Evolutionary conservation across 23 red algal genomes (phyloP).

Genomic region (Cyanidium caldarium): DNA sequence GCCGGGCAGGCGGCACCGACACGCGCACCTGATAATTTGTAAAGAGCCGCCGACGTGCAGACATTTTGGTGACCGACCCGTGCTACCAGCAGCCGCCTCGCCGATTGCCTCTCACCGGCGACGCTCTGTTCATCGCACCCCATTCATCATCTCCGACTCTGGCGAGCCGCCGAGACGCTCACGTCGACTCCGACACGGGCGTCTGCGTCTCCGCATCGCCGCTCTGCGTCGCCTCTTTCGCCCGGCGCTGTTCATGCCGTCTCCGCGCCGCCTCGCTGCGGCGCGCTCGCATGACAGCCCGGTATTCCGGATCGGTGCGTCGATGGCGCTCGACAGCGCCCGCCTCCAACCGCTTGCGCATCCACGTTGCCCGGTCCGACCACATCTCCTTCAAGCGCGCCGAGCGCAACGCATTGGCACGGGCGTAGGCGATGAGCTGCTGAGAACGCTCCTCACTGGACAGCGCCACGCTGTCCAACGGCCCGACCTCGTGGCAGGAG

Average conservation of each 20-base stretch:
- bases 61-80: no score
- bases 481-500: not conserved
- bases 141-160: no score
- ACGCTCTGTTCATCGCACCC: no score
- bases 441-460: not conserved
- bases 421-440: conserved; percentile 2
- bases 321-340: not conserved
- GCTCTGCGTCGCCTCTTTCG: not conserved
- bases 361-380: not conserved
- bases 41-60: no score
- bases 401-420: not conserved
- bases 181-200: no score
- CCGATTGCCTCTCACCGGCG: no score
- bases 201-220: not conserved
- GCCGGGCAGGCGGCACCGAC: no score
- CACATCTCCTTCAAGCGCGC: not conserved
- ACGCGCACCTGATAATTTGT: no score
- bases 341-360: not conserved
- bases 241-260: not conserved
- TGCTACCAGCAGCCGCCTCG: no score
- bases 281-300: not conserved
- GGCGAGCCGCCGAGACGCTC: no score
- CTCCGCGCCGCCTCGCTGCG: not conserved
- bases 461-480: not conserved
- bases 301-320: not conserved